Evolutionary conservation across 371 early-diverging fungal species (phyloP), one percentile per base, ranked within the genome.

Genomic region (Entomophthora muscae): DNA sequence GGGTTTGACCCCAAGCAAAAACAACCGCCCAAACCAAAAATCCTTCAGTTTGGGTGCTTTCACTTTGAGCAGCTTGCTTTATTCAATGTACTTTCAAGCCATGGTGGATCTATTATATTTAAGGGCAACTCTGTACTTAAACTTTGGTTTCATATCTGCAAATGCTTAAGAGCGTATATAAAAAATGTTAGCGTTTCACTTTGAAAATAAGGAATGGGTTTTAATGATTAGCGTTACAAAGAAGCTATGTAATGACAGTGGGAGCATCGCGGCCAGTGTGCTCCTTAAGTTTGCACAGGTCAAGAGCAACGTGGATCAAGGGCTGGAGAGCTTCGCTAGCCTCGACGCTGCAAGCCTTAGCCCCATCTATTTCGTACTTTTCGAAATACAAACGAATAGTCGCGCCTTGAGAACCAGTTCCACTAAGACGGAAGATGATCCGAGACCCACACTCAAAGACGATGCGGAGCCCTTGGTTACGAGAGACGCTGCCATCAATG

Each of bases 371-470:
- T 27, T 82, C 77, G 68, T 91, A 96, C 72, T 90, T 89, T 71
- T 98, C 98, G 27, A 93, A 88, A 66, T 98, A 98, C 27, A 98
- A 76, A 66, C 98, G 88, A 42, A 98, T 81, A 32, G 98, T 98
- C 1, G 98, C 98, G 27, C 96, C 96, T 64, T 89, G 87, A 5
- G 89, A 89, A 21, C 98, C 98, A 1, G 98, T 98, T 17, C 98
- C 98, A 53, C 88, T 87, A 30, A 95, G 74, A 30, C 98, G 88
- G 74, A 91, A 86, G 56, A 98, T 83, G 60, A 95, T 78, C 63
- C 98, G 86, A 1, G 91, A 90, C 13, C 89, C 87, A 70, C 95
- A 94, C 32, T 75, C 75, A 71, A 95, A 96, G 60, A 93, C 73
- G 60, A 96, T 78, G 61, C 94, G 86, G 28, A 98, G 67, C 64